Percentiles rank a stretch among this genome's conserved stretches.
Conservation (phyloP, 352 stramenopile genomes). For the Globisporangium sylvaticum region DNA sequence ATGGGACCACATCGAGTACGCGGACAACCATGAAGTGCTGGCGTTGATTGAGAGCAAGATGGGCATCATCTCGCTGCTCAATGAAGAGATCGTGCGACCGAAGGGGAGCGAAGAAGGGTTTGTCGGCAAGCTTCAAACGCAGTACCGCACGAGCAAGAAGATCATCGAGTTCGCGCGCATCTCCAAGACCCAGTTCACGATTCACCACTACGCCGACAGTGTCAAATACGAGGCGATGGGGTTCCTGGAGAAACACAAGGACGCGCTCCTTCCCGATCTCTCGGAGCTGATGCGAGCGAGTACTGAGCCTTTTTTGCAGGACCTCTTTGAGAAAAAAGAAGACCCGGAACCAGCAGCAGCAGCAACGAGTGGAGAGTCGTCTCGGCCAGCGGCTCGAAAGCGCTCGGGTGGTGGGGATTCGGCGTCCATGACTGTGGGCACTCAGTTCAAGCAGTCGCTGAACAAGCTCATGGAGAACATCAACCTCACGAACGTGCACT, state of each 20-base stretch:
- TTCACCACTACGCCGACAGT: conserved; percentile 91
- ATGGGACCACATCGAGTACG: conserved; percentile 79
- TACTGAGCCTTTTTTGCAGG: conserved; percentile 39
- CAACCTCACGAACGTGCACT: conserved; percentile 70
- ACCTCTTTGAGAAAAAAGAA: conserved; percentile 54
- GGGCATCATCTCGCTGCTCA: conserved; percentile 76
- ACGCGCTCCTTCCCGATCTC: conserved; percentile 91
- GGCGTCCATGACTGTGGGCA: conserved; percentile 51
- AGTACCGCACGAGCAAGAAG: conserved; percentile 46
- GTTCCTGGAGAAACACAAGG: conserved; percentile 95
- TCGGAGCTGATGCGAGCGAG: conserved; percentile 67
- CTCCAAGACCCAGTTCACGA: conserved; percentile 83
- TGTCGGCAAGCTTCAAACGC: conserved; percentile 49
- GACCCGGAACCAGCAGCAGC: conserved; percentile 25
- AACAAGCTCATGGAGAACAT: conserved; percentile 72
- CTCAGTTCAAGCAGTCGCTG: conserved; percentile 78
- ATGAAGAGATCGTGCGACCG: conserved; percentile 82
- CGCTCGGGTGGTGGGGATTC: conserved; percentile 23
- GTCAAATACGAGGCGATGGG: conserved; percentile 90
- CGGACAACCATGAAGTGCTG: conserved; percentile 76
- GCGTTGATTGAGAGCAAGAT: conserved; percentile 72
- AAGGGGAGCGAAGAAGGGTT: conserved; percentile 69
- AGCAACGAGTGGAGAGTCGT: conserved; percentile 1
- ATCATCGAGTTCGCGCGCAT: conserved; percentile 69
- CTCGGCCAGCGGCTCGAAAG: conserved; percentile 19